These are phyloP conservation scores for Plasmodium gaboni DNA, from an alignment of 169 alveolate genomes.

Conservation along the genomic window DNA sequence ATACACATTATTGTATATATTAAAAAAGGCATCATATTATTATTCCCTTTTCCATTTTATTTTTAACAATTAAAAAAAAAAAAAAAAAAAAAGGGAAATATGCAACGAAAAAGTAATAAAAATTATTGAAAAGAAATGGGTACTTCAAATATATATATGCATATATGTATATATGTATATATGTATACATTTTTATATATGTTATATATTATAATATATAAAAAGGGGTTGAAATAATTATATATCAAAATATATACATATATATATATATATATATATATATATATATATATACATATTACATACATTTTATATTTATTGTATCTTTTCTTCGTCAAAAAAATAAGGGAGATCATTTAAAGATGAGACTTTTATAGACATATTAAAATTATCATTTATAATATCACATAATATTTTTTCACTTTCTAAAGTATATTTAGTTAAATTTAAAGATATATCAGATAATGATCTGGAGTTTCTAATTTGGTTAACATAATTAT, in stretches of 20 bases:
- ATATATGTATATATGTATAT: background rate
- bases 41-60: too few species aligned
- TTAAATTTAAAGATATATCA: constrained; percentile 42
- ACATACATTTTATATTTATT: too few species aligned
- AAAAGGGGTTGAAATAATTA: constrained; percentile 6
- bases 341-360: constrained; percentile 65
- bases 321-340: constrained; percentile 23
- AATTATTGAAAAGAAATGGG: too few species aligned
- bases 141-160: background rate
- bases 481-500: constrained; percentile 36
- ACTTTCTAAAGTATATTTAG: constrained; percentile 50
- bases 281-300: too few species aligned
- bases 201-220: background rate
- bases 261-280: too few species aligned
- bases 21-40: too few species aligned
- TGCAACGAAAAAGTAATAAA: too few species aligned
- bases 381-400: constrained; percentile 52
- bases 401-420: constrained; percentile 63
- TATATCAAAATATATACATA: too few species aligned
- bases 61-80: too few species aligned
- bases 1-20: too few species aligned
- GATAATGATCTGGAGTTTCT: constrained; percentile 35
- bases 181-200: background rate
- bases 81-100: too few species aligned
- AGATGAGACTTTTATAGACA: constrained; percentile 50